Conservation (phyloP, 371 early-diverging fungal genomes). For the Mortierella sp. region DNA sequence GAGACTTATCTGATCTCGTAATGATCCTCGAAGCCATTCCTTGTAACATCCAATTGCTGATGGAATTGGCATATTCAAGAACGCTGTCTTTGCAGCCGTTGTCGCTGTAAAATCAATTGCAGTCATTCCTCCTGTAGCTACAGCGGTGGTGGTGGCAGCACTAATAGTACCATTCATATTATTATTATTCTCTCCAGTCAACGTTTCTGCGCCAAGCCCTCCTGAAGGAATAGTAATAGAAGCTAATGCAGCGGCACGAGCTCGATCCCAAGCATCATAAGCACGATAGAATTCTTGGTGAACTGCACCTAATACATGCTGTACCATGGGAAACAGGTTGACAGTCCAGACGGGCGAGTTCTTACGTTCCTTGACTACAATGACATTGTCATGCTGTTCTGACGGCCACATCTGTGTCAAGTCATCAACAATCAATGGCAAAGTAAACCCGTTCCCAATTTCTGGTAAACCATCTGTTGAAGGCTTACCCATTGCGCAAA, state of each 20-base stretch:
- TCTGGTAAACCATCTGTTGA: conserved; percentile 53
- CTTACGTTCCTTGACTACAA: conserved; percentile 74
- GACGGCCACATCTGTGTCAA: conserved; percentile 82
- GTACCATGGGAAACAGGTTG: conserved; percentile 75
- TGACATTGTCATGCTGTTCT: conserved; percentile 84
- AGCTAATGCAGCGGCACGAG: conserved; percentile 37
- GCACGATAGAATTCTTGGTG: conserved; percentile 75
- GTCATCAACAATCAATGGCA: conserved; percentile 82
- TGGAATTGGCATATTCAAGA: conserved; percentile 63
- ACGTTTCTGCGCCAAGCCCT: background rate
- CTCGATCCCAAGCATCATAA: conserved; percentile 42
- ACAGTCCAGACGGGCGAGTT: conserved; percentile 77
- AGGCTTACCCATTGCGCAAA: conserved; percentile 64
- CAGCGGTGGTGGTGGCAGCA: too few species aligned
- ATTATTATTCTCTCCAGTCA: conserved; percentile 5
- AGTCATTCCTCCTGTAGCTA: too few species aligned
- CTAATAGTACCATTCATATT: too few species aligned
- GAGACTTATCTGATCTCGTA: conserved; percentile 69
- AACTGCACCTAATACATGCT: conserved; percentile 67
- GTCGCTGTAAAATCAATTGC: conserved; percentile 45
- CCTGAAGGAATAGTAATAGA: conserved; percentile 32
- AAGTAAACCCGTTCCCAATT: conserved; percentile 61
- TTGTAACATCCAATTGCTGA: conserved; percentile 68
- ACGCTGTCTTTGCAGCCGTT: conserved; percentile 59
- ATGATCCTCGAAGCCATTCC: conserved; percentile 69